Evolutionary conservation across 257 asterid species (phyloP).

Genomic region (Solanum verrucosum): DNA sequence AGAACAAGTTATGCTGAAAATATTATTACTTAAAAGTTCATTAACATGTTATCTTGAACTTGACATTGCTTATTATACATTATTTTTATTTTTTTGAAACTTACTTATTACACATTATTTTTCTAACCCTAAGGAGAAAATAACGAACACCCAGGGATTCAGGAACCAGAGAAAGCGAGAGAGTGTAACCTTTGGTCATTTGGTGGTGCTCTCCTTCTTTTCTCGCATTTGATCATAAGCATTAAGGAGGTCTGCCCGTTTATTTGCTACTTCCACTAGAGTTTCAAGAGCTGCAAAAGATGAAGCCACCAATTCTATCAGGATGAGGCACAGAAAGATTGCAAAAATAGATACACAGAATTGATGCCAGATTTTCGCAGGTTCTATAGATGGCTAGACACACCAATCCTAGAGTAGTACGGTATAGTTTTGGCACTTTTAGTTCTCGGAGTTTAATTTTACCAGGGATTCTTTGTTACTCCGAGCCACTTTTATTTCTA

Average conservation of each 20-base stretch:
- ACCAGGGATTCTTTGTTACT: not conserved
- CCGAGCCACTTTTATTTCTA: not conserved
- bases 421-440: not conserved
- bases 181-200: constrained; percentile 6
- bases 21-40: not conserved
- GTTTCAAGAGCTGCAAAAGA: constrained; percentile 57
- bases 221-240: constrained; percentile 52
- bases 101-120: not conserved
- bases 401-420: not conserved
- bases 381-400: too few relatives aligned
- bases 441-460: not conserved
- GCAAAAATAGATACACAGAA: not conserved
- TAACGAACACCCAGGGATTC: not conserved
- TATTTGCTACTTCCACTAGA: constrained; percentile 60
- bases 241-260: constrained; percentile 44
- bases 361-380: not conserved
- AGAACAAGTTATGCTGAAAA: not conserved
- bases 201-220: constrained; percentile 24
- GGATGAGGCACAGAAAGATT: not conserved
- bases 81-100: not conserved
- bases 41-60: not conserved
- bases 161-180: not conserved
- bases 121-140: not conserved
- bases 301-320: not conserved
- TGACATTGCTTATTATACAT: not conserved